Evolutionary conservation across 208 protist genomes (phyloP).

Genomic region (Acanthamoeba triangularis): DNA sequence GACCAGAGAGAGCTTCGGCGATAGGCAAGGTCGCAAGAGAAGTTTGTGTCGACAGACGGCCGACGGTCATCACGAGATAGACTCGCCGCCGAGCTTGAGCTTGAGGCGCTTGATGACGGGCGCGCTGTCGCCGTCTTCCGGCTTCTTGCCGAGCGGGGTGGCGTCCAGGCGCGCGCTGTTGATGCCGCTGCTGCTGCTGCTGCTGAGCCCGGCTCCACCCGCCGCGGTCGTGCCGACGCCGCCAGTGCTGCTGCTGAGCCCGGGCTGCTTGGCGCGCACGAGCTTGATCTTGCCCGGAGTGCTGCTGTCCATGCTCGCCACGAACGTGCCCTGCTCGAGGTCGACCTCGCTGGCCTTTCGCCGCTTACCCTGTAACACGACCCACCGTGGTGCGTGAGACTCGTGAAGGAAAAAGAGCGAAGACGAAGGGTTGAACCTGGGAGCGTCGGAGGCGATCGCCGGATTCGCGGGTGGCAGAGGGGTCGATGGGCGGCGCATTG

Average conservation of each 20-base stretch:
- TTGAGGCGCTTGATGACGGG: constrained; percentile 46
- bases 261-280: constrained; percentile 1
- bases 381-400: no score
- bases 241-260: not conserved
- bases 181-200: not conserved
- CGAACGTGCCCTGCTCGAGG: constrained; percentile 16
- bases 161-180: not conserved
- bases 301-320: constrained; percentile 6
- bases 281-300: not conserved
- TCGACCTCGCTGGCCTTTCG: constrained; percentile 30
- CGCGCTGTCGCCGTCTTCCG: not conserved
- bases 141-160: constrained; percentile 12
- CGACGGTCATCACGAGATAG: constrained; percentile 17
- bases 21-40: no score
- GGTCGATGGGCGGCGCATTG: not conserved
- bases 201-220: not conserved
- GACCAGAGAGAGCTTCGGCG: no score
- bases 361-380: not conserved
- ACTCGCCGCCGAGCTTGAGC: constrained; percentile 34
- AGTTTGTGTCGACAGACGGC: not conserved
- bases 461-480: not conserved
- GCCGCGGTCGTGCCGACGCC: not conserved
- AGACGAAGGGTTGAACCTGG: no score
- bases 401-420: not conserved
- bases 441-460: not conserved